Percentiles rank a stretch among this genome's conserved stretches.
Conservation (phyloP, 225 moss, liverwort and hornwort genomes). For the Antitrichia curtipendula region DNA sequence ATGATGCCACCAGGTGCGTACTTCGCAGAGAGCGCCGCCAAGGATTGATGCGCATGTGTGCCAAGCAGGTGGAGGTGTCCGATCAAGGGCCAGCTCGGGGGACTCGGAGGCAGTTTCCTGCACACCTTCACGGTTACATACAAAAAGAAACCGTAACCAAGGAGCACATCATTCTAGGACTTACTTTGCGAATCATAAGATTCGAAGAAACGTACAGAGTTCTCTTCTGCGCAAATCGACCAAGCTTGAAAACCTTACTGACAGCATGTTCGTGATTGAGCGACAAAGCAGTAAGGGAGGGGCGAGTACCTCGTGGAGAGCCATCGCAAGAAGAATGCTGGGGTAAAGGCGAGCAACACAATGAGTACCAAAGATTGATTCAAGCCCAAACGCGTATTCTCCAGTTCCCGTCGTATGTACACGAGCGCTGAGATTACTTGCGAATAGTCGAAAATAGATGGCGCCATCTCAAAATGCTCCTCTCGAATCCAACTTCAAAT, state of each 20-base stretch:
- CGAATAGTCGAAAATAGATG: not conserved
- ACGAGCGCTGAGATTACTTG: not conserved
- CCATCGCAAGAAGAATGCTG: slow-evolving; percentile 17
- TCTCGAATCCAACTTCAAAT: not conserved
- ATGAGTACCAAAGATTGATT: slow-evolving; percentile 15
- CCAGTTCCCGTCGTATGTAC: not conserved
- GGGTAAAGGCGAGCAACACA: slow-evolving; percentile 3
- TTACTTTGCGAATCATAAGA: not conserved
- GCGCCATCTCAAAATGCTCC: not conserved
- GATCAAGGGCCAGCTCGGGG: slow-evolving; percentile 31
- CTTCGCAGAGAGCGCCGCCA: slow-evolving; percentile 24
- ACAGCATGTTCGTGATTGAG: not conserved
- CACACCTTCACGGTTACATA: not conserved
- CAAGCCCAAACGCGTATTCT: slow-evolving; percentile 18
- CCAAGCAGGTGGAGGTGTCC: slow-evolving; percentile 38
- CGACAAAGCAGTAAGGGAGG: not conserved
- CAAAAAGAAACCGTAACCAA: not conserved
- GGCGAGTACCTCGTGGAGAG: slow-evolving; percentile 7
- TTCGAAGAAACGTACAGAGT: not conserved
- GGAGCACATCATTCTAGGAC: not conserved
- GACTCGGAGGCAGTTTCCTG: slow-evolving; percentile 36
- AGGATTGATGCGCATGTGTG: slow-evolving; percentile 20
- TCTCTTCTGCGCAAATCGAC: not conserved
- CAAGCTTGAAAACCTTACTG: not conserved
- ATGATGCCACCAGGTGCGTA: slow-evolving; percentile 20